phyloP scores from a whole-genome alignment of 1,284 basidiomycete species.

The Cerrena zonata region DNA sequence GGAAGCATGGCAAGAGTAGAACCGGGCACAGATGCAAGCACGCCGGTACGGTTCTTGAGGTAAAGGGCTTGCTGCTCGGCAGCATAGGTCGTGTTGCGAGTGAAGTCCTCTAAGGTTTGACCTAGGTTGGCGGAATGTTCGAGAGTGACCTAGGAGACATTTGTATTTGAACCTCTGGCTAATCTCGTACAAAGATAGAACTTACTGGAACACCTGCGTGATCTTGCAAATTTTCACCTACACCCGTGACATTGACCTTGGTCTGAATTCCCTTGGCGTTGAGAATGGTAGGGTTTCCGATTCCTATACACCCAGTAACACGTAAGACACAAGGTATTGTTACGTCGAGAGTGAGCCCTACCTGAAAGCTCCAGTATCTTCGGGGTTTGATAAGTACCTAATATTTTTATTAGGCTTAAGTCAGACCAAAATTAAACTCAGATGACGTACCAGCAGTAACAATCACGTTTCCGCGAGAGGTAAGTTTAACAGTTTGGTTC shows the following conservation, averaged over 20 bases:
- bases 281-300: conserved; percentile 35
- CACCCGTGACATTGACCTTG: conserved; percentile 35
- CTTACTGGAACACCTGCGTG: conserved; percentile 26
- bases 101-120: neutral
- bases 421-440: neutral
- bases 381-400: neutral
- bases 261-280: conserved; percentile 29
- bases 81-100: conserved; percentile 3
- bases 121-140: conserved; percentile 1
- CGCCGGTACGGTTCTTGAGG: conserved; percentile 1
- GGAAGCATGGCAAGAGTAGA: conserved; percentile 3
- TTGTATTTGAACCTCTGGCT: neutral
- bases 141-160: neutral
- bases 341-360: neutral
- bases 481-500: neutral
- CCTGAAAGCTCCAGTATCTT: neutral
- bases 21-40: conserved; percentile 11
- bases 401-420: neutral
- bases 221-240: conserved; percentile 44
- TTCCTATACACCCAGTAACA: conserved; percentile 37
- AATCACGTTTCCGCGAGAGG: neutral
- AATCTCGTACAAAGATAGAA: neutral
- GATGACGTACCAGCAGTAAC: neutral
- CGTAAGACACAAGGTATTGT: conserved; percentile 26
- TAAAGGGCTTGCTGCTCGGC: conserved; percentile 1